A percentile compares a stretch with the other conserved stretches of the same genome.
Conservation (phyloP, 495 filamentous ascomycete genomes). For the Penicillium macrosclerotiorum region DNA sequence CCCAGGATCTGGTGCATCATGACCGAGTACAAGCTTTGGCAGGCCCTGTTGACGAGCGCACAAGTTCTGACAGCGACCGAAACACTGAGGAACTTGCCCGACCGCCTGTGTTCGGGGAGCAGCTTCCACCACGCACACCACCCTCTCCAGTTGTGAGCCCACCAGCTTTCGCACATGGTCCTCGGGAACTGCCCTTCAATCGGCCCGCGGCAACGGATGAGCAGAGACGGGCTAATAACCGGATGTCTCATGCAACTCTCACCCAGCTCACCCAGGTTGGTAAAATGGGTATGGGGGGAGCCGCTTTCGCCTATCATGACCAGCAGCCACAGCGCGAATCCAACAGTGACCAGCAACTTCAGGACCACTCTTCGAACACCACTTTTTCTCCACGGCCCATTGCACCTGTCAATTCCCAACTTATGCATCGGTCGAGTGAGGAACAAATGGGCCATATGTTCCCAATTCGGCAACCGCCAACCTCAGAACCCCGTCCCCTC, state of each 20-base stretch:
- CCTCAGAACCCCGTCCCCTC: conserved; percentile 18
- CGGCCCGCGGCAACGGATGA: conserved; percentile 72
- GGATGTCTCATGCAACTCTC: conserved; percentile 78
- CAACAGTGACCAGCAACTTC: conserved; percentile 11
- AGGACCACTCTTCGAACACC: conserved; percentile 6
- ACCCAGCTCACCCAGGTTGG: conserved; percentile 70
- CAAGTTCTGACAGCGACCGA: conserved; percentile 60
- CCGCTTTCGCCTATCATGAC: conserved; percentile 34
- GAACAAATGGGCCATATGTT: conserved; percentile 15
- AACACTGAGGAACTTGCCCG: conserved; percentile 18
- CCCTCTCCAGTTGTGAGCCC: conserved; percentile 73
- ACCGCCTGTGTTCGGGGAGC: conserved; percentile 37
- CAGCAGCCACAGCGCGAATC: conserved; percentile 23
- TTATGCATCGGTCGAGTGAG: conserved; percentile 20
- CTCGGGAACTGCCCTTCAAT: conserved; percentile 62
- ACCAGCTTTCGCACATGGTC: conserved; percentile 71
- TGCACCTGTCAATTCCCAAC: conserved; percentile 6
- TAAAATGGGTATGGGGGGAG: conserved; percentile 36
- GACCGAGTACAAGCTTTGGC: conserved; percentile 19
- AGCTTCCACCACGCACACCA: conserved; percentile 54
- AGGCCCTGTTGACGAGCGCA: conserved; percentile 42
- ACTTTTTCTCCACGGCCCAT: not conserved
- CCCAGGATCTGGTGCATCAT: conserved; percentile 41
- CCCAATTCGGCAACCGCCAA: conserved; percentile 11
- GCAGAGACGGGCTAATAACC: conserved; percentile 70